Percentiles rank a stretch among this genome's conserved stretches.
phyloP scores from a whole-genome alignment of 2,329 filamentous ascomycete species.

The Sarocladium strictum region DNA sequence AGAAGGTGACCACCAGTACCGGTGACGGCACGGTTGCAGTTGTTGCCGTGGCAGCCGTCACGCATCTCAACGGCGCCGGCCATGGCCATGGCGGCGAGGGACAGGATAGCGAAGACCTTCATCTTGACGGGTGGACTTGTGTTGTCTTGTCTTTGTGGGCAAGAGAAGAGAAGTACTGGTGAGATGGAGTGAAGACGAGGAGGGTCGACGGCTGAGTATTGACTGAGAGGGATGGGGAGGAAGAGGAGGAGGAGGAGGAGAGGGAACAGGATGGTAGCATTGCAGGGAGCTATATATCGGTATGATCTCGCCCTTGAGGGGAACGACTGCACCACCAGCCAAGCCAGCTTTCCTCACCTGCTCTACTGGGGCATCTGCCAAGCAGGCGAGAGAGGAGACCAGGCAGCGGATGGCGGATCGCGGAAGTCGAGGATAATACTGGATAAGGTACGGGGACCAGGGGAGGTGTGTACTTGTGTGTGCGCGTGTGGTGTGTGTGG shows the following conservation, averaged over 20 bases:
- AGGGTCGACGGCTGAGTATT: slow-evolving; percentile 3
- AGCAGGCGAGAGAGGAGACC: slow-evolving; percentile 4
- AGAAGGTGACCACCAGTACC: slow-evolving; percentile 32
- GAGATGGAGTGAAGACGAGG: slow-evolving; percentile 10
- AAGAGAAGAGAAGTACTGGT: slow-evolving; percentile 7
- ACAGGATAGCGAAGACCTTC: slow-evolving; percentile 34
- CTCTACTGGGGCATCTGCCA: slow-evolving; percentile 4
- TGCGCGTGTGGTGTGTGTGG: neutral
- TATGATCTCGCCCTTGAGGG: slow-evolving; percentile 5
- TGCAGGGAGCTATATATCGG: slow-evolving; percentile 8
- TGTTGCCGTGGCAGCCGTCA: slow-evolving; percentile 32
- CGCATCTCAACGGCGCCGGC: slow-evolving; percentile 29
- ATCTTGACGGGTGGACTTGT: slow-evolving; percentile 23
- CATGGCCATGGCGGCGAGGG: slow-evolving; percentile 29
- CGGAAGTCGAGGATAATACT: slow-evolving; percentile 8
- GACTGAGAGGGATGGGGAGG: slow-evolving; percentile 10
- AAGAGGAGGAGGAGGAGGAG: slow-evolving; percentile 2
- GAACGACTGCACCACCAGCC: slow-evolving; percentile 7
- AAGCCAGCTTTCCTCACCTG: slow-evolving; percentile 6
- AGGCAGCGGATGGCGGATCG: slow-evolving; percentile 3
- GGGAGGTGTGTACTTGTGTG: neutral
- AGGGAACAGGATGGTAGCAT: slow-evolving; percentile 2
- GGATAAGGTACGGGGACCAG: slow-evolving; percentile 7
- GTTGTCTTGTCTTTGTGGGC: slow-evolving; percentile 1
- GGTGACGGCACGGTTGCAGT: slow-evolving; percentile 41